Conservation (phyloP, 176 grass and related monocot genomes). For the Carex littledalei region DNA sequence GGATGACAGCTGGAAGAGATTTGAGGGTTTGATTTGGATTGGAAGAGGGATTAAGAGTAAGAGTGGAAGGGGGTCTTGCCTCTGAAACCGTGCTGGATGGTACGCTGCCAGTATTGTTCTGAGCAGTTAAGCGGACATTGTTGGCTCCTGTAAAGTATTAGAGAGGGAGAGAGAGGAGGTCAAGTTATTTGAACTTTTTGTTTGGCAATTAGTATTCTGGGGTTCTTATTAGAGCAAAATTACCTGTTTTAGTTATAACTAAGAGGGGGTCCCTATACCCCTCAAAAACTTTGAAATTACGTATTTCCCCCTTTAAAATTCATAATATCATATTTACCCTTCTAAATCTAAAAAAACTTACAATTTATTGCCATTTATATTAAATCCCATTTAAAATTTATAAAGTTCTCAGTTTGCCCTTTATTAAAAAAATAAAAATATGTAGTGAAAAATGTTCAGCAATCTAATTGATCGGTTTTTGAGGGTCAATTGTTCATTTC, state of each 20-base stretch:
- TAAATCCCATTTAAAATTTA: no score
- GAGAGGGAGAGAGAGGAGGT: background rate
- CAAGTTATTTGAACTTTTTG: background rate
- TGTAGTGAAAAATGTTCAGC: no score
- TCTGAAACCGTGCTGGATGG: background rate
- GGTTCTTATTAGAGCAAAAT: background rate
- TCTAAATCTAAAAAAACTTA: no score
- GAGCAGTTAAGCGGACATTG: conserved; percentile 6
- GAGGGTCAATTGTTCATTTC: no score
- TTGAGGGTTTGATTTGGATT: conserved; percentile 15
- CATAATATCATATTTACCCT: no score
- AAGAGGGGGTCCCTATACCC: no score
- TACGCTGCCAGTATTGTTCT: background rate
- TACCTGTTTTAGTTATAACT: background rate
- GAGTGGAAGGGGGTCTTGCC: background rate
- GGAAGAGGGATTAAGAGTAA: background rate
- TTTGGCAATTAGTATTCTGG: background rate
- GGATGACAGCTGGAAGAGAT: conserved; percentile 14
- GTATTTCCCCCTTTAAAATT: no score
- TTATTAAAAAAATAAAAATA: no score
- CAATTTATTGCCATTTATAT: no score
- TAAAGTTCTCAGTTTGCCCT: no score
- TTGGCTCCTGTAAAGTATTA: conserved; percentile 10
- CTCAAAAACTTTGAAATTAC: no score
- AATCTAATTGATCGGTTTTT: no score